phyloP scores from a whole-genome alignment of 2,329 filamentous ascomycete species.

The Hypocrella siamensis region DNA sequence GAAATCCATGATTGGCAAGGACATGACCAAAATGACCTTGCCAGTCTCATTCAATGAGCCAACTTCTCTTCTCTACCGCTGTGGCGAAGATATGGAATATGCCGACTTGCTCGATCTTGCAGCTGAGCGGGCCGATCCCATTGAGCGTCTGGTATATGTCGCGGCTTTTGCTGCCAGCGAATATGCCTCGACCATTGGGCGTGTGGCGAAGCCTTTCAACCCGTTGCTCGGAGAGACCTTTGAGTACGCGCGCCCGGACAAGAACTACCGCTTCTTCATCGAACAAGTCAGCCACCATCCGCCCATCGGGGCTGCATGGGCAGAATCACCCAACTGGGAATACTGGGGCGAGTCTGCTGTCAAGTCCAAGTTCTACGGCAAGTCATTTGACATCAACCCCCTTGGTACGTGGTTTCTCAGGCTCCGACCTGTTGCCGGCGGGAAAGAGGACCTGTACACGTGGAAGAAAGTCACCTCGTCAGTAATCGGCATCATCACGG shows the following conservation, averaged over 20 bases:
- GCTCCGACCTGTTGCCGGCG: constrained; percentile 59
- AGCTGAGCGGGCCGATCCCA: constrained; percentile 69
- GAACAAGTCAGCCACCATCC: constrained; percentile 98
- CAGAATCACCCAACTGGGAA: constrained; percentile 86
- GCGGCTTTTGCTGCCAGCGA: constrained; percentile 92
- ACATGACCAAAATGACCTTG: constrained; percentile 99
- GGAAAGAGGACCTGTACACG: constrained; percentile 77
- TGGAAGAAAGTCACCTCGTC: constrained; percentile 99
- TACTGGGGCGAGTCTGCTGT: constrained; percentile 95
- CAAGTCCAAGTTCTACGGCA: constrained; percentile 93
- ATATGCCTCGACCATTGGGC: constrained; percentile 91
- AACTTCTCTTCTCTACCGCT: constrained; percentile 85
- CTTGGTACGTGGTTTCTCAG: constrained; percentile 94
- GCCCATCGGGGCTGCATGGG: constrained; percentile 82
- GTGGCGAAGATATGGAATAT: constrained; percentile 97
- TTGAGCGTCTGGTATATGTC: constrained; percentile 86
- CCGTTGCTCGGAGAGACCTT: constrained; percentile 92
- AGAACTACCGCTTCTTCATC: constrained; percentile 95
- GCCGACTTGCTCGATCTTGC: constrained; percentile 81
- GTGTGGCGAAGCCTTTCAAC: constrained; percentile 97
- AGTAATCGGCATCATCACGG: constrained; percentile 96
- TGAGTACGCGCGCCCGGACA: constrained; percentile 89
- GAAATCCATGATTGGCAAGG: constrained; percentile 99
- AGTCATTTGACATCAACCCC: constrained; percentile 92
- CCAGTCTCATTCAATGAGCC: constrained; percentile 98